phyloP scores from a whole-genome alignment of 163 green algal species.

The Scenedesmus sp. region DNA sequence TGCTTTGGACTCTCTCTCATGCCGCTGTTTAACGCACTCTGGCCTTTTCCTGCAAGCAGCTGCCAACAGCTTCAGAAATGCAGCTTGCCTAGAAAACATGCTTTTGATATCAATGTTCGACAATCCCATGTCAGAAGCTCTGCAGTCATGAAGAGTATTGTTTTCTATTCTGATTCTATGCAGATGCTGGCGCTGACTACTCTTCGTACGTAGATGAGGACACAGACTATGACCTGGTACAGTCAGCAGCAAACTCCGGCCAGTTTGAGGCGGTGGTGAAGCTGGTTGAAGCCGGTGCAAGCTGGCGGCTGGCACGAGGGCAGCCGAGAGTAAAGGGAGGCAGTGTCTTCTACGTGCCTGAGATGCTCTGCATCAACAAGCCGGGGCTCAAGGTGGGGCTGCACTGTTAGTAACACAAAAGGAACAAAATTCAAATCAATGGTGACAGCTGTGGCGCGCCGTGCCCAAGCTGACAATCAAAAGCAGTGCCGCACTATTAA shows the following conservation, averaged over 20 bases:
- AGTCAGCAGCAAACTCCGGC: conserved; percentile 22
- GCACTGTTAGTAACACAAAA: too few relatives aligned
- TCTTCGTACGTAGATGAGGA: not conserved
- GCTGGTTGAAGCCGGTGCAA: conserved; percentile 21
- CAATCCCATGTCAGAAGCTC: too few relatives aligned
- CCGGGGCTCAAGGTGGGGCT: conserved; percentile 12
- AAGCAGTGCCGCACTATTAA: too few relatives aligned
- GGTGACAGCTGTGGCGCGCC: too few relatives aligned
- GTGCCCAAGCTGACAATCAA: too few relatives aligned
- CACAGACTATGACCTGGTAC: conserved; percentile 14
- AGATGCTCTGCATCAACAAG: conserved; percentile 1
- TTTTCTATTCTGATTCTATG: not conserved
- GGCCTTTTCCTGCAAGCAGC: not conserved
- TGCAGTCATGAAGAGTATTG: too few relatives aligned
- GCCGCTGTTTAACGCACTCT: not conserved
- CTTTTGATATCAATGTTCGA: too few relatives aligned
- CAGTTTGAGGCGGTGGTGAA: conserved; percentile 14
- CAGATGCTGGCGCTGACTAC: conserved; percentile 32
- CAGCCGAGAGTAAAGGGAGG: not conserved
- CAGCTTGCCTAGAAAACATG: not conserved
- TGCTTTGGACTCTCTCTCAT: too few relatives aligned
- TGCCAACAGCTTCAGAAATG: not conserved
- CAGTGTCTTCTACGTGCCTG: conserved; percentile 16
- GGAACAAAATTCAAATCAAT: too few relatives aligned
- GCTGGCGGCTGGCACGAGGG: not conserved